Base-by-base conservation (phyloP, 2,329 filamentous ascomycete species). In the Dothistroma septosporum region DNA sequence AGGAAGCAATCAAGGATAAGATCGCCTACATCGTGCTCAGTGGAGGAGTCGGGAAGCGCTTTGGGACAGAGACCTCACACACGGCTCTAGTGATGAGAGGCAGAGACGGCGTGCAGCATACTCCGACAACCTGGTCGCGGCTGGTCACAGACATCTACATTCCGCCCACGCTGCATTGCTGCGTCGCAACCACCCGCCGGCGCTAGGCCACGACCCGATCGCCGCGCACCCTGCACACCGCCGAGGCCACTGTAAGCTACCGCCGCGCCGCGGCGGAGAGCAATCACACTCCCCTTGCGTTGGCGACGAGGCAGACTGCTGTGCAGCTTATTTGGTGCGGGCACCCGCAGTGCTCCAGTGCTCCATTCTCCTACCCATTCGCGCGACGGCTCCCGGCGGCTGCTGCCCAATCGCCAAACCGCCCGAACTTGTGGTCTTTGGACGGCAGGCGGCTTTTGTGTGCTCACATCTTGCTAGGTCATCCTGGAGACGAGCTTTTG, bases 371-470 rank as follows among this genome's bases (percentile, higher is more conserved):
- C 49, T 53, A 49, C 52, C 61, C 61, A 54, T 55, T 35, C 28
- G 55, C 48, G 35, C 32, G 19, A 63, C 62, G 64, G 58, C 44
- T 57, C 41, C 57, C 56, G 16, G 61, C 61, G n/a, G n/a, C n/a
- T 57, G 47, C 48, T 53, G 47, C 53, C 56, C 50, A 50, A 53
- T 67, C 62, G 62, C 55, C 46, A 58, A 66, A 68, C 63, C 65
- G 62, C 64, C 62, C 63, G 60, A 55, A 52, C 60, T 62, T 52
- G 63, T 59, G 37, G 32, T 28, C 33, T 53, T 53, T 35, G n/a
- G 21, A 61, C 64, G 64, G 62, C 61, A 61, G 62, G 57, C 61
- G 59, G 62, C 64, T 31, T 64, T 37, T 60, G 54, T 62, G 57
- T 58, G 55, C 55, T 58, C 57, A 55, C 24, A 55, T 55, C 59